A percentile compares a stretch with the other conserved stretches of the same genome.
Evolutionary conservation across 23 red algal species (phyloP).

Genomic region (Gracilaria domingensis): DNA sequence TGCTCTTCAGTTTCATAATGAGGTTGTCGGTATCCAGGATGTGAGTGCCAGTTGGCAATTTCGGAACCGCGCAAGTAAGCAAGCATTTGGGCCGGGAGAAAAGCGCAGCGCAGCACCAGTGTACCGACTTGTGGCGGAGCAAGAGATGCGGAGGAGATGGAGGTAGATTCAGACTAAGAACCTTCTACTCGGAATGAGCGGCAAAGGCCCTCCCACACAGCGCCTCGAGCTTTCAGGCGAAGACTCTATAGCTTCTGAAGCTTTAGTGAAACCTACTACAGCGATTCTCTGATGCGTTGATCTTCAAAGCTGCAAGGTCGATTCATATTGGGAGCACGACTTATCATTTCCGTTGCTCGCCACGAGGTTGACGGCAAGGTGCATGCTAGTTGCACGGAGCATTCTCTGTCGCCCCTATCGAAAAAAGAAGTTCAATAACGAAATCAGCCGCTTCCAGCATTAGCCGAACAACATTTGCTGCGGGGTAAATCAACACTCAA

Average conservation of each 20-base stretch:
- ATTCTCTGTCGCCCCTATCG: slow-evolving; percentile 87
- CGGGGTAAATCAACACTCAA: slow-evolving; percentile 88
- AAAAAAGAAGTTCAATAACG: slow-evolving; percentile 97
- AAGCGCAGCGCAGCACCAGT: slow-evolving; percentile 62
- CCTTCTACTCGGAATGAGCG: slow-evolving; percentile 66
- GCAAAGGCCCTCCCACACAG: slow-evolving; percentile 55
- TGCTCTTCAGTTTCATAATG: slow-evolving; percentile 42
- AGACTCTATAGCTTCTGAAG: slow-evolving; percentile 52
- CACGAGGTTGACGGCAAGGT: slow-evolving; percentile 69
- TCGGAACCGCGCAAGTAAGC: slow-evolving; percentile 54
- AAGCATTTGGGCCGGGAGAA: too few species aligned
- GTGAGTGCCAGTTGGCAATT: slow-evolving; percentile 57
- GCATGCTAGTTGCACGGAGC: slow-evolving; percentile 78
- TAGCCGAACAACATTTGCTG: slow-evolving; percentile 82
- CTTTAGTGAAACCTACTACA: slow-evolving; percentile 57
- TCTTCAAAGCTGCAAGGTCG: slow-evolving; percentile 64
- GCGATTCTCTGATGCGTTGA: slow-evolving; percentile 76
- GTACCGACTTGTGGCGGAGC: too few species aligned
- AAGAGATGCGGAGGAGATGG: slow-evolving; percentile 51
- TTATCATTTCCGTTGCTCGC: slow-evolving; percentile 78
- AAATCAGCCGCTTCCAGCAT: slow-evolving; percentile 87
- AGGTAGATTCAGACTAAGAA: slow-evolving; percentile 45
- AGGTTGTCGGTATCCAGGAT: slow-evolving; percentile 54
- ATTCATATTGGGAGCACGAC: slow-evolving; percentile 65
- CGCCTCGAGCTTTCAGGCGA: slow-evolving; percentile 56